Percentiles rank a stretch among this genome's conserved stretches.
Conservation (phyloP, 441 rosid genomes). For the Populus tomentosa region DNA sequence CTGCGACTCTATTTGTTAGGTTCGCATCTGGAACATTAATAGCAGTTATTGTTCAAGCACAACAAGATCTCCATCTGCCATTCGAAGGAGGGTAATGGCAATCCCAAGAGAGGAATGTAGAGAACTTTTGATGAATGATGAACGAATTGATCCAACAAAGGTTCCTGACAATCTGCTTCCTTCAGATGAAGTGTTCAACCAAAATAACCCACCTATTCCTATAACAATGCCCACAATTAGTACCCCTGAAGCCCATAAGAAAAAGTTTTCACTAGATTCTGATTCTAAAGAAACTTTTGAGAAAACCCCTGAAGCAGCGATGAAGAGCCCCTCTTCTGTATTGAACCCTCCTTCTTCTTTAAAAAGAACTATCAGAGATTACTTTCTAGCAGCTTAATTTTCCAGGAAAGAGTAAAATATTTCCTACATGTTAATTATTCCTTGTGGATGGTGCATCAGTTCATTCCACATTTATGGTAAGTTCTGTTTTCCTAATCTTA, state of each 20-base stretch:
- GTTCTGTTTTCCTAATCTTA: background rate
- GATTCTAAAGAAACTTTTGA: constrained; percentile 38
- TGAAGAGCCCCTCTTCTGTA: constrained; percentile 76
- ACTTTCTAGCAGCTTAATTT: constrained; percentile 44
- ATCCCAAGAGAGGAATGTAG: constrained; percentile 42
- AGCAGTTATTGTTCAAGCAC: constrained; percentile 32
- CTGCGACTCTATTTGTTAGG: constrained; percentile 32
- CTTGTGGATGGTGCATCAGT: background rate
- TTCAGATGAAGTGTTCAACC: constrained; percentile 19
- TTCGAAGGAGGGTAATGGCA: constrained; percentile 67
- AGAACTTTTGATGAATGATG: constrained; percentile 36
- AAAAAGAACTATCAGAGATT: constrained; percentile 88
- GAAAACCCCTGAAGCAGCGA: constrained; percentile 56
- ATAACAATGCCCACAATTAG: constrained; percentile 24
- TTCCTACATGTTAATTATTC: background rate
- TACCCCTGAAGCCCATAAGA: constrained; percentile 64
- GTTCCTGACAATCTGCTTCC: constrained; percentile 17
- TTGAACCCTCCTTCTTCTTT: constrained; percentile 78
- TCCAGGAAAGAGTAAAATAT: no score
- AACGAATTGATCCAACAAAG: constrained; percentile 27
- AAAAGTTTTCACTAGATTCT: constrained; percentile 22
- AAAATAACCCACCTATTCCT: constrained; percentile 24
- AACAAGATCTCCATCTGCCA: constrained; percentile 35
- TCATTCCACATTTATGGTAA: constrained; percentile 2
- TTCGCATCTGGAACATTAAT: constrained; percentile 66